These are phyloP conservation scores for Keqinozyma sinolaborantium DNA, from an alignment of 1,139 yeast species.

Conservation along the genomic window DNA sequence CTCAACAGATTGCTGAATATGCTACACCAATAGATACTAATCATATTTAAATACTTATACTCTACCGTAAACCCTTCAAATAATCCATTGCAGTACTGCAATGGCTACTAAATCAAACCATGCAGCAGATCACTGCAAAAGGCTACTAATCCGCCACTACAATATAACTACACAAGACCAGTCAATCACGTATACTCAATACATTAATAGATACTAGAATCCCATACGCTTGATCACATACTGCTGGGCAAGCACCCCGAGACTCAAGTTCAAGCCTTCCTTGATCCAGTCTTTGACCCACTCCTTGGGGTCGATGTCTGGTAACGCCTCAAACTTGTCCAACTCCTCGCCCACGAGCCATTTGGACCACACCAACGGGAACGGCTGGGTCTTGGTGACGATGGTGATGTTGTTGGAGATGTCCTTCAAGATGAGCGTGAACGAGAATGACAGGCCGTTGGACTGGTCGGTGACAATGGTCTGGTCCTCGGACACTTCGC, in stretches of 20 bases:
- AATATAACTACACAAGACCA: too few relatives aligned
- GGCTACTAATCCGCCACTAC: too few relatives aligned
- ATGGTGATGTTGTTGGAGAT: constrained; percentile 72
- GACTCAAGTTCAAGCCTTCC: constrained; percentile 72
- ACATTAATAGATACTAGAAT: too few relatives aligned
- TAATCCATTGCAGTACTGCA: too few relatives aligned
- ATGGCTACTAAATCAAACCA: too few relatives aligned
- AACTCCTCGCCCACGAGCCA: constrained; percentile 64
- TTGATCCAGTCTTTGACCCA: constrained; percentile 96
- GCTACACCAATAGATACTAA: too few relatives aligned
- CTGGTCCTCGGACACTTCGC: constrained; percentile 23
- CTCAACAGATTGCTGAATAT: too few relatives aligned
- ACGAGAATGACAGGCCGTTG: constrained; percentile 44
- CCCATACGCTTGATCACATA: constrained; percentile 95
- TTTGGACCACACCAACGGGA: constrained; percentile 84
- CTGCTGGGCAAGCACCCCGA: constrained; percentile 86
- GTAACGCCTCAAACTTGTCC: constrained; percentile 24
- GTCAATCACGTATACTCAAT: too few relatives aligned
- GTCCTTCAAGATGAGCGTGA: constrained; percentile 73
- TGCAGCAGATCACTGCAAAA: too few relatives aligned
- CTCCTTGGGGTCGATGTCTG: constrained; percentile 74
- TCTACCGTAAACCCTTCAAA: too few relatives aligned
- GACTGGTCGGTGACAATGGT: constrained; percentile 39
- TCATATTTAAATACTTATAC: too few relatives aligned
- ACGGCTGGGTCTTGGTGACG: constrained; percentile 78